These are phyloP conservation scores for Nitzschia sp. DNA, from an alignment of 108 stramenopile species.

Conservation along the genomic window DNA sequence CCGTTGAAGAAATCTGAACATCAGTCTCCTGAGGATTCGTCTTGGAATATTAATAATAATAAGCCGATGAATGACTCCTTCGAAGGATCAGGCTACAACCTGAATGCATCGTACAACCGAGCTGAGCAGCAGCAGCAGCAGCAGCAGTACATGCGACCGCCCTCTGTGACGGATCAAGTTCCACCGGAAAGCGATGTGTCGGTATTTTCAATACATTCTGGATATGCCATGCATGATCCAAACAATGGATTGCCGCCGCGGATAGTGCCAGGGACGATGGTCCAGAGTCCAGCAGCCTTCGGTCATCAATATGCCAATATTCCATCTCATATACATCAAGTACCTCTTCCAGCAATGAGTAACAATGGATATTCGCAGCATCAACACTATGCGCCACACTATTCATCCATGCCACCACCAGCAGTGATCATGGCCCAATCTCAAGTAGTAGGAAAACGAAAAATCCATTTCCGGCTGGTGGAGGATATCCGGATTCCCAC, in stretches of 20 bases:
- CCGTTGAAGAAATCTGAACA: neutral
- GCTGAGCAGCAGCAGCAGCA: too few relatives aligned
- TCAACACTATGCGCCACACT: slow-evolving; percentile 6
- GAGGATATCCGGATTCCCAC: slow-evolving; percentile 15
- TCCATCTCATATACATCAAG: neutral
- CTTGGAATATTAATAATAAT: neutral
- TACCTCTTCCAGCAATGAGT: neutral
- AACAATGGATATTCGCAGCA: slow-evolving; percentile 7
- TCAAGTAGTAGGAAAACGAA: slow-evolving; percentile 20
- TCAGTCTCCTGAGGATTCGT: neutral
- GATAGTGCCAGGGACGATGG: neutral
- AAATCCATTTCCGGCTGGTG: slow-evolving; percentile 31
- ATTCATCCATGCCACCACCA: slow-evolving; percentile 1
- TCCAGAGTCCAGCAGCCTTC: neutral
- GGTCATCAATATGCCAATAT: neutral
- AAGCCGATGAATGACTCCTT: neutral
- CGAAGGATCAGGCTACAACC: neutral
- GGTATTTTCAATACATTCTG: slow-evolving; percentile 11
- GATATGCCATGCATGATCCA: slow-evolving; percentile 2
- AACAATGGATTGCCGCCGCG: neutral
- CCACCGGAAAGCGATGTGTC: slow-evolving; percentile 17
- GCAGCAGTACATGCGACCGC: too few relatives aligned
- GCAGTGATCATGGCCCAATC: neutral
- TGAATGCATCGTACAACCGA: neutral
- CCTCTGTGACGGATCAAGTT: neutral